Evolutionary conservation across 2,329 filamentous ascomycete genomes (phyloP).

Genomic region (Penicillium sp.): DNA sequence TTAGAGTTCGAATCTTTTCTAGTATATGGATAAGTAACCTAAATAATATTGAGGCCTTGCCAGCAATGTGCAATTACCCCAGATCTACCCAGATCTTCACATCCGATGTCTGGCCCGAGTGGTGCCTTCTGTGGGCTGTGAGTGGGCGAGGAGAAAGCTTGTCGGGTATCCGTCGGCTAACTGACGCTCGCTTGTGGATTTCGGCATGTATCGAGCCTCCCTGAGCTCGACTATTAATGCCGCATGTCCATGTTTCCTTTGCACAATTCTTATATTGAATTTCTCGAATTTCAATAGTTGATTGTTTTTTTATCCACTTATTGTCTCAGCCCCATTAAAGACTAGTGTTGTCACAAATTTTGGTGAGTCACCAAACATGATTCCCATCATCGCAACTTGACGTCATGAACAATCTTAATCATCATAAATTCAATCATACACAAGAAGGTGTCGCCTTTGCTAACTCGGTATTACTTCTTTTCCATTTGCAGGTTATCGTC

Average conservation of each 20-base stretch:
- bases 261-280: not conserved
- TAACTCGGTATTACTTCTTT: no score
- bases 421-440: not conserved
- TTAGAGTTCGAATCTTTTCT: no score
- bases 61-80: no score
- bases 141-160: conserved; percentile 6
- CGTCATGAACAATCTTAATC: conserved; percentile 7
- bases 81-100: conserved; percentile 3
- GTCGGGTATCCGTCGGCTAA: conserved; percentile 20
- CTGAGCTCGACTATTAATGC: conserved; percentile 16
- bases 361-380: not conserved
- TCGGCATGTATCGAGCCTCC: conserved; percentile 18
- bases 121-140: not conserved
- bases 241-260: not conserved
- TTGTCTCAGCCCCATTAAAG: no score
- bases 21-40: no score
- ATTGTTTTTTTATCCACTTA: not conserved
- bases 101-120: conserved; percentile 15
- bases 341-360: not conserved
- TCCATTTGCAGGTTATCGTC: no score
- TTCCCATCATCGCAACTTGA: not conserved
- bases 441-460: no score
- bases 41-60: no score
- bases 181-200: conserved; percentile 11
- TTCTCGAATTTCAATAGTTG: not conserved